Evolutionary conservation across 2,329 filamentous ascomycete genomes (phyloP).

Genomic region (Sphaerostilbella broomeana): DNA sequence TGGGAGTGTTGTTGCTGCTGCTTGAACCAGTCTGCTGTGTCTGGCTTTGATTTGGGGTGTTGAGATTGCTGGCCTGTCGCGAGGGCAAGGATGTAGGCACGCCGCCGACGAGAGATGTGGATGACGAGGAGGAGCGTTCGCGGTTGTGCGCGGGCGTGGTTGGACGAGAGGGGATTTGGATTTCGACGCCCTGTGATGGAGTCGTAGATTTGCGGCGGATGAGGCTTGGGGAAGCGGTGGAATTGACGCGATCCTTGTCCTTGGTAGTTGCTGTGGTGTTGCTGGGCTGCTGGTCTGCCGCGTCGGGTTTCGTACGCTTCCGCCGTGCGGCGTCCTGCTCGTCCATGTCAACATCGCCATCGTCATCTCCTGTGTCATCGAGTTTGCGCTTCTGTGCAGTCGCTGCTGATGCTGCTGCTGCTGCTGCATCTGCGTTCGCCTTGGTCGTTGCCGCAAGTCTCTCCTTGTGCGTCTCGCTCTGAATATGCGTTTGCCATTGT

Average conservation of each 20-base stretch:
- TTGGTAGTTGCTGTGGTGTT: slow-evolving; percentile 2
- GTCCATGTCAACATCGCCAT: slow-evolving; percentile 31
- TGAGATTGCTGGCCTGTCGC: slow-evolving; percentile 20
- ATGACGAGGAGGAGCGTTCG: slow-evolving; percentile 36
- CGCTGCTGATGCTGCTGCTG: slow-evolving; percentile 12
- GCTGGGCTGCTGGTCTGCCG: slow-evolving; percentile 15
- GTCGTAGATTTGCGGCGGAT: slow-evolving; percentile 44
- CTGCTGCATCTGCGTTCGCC: slow-evolving; percentile 5
- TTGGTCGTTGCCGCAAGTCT: slow-evolving; percentile 14
- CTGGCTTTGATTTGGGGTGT: slow-evolving; percentile 7
- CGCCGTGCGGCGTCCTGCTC: slow-evolving; percentile 32
- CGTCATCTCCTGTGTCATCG: slow-evolving; percentile 27
- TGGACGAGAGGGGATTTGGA: slow-evolving; percentile 57
- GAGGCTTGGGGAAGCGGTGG: slow-evolving; percentile 36
- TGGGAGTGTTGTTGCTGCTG: neutral
- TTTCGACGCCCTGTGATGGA: slow-evolving; percentile 50
- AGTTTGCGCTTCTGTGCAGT: slow-evolving; percentile 29
- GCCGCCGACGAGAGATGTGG: slow-evolving; percentile 23
- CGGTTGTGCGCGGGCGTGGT: slow-evolving; percentile 48
- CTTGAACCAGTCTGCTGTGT: neutral
- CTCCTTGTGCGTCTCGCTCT: slow-evolving; percentile 36
- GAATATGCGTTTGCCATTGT: slow-evolving; percentile 59
- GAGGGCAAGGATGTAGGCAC: slow-evolving; percentile 25
- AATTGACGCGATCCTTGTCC: slow-evolving; percentile 15
- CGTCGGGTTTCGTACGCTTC: slow-evolving; percentile 42